Evolutionary conservation across 345 rosid species (phyloP).

Genomic region (Citropsis articulata): DNA sequence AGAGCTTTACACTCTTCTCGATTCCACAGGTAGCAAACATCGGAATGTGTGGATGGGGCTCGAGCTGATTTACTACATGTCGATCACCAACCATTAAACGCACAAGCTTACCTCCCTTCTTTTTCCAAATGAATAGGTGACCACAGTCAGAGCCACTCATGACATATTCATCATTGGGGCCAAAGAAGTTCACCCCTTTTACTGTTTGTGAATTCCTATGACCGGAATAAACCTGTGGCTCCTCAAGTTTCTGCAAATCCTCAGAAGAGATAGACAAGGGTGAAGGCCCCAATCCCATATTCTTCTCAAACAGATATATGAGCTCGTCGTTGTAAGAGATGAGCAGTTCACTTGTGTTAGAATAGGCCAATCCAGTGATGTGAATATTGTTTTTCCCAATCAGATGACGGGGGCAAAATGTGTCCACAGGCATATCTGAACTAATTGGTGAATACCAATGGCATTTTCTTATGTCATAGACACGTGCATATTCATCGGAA

Average conservation of each 20-base stretch:
- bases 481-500: constrained; percentile 57
- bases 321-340: constrained; percentile 63
- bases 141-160: constrained; percentile 67
- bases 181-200: constrained; percentile 60
- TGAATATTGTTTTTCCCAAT: constrained; percentile 35
- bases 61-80: constrained; percentile 51
- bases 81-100: constrained; percentile 56
- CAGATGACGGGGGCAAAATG: constrained; percentile 48
- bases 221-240: constrained; percentile 45
- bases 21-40: constrained; percentile 55
- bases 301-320: constrained; percentile 47
- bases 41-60: constrained; percentile 51
- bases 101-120: constrained; percentile 49
- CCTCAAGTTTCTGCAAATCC: constrained; percentile 35
- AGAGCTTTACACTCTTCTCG: constrained; percentile 53
- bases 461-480: constrained; percentile 49
- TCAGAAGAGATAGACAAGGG: constrained; percentile 32
- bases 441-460: constrained; percentile 37
- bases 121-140: constrained; percentile 63
- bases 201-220: constrained; percentile 59
- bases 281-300: constrained; percentile 46
- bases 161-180: constrained; percentile 63
- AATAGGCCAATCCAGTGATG: constrained; percentile 57
- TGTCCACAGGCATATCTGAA: constrained; percentile 42
- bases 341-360: constrained; percentile 50